Evolutionary conservation across 1,284 basidiomycete species (phyloP).

Genomic region (Microbotryomycetes sp.): DNA sequence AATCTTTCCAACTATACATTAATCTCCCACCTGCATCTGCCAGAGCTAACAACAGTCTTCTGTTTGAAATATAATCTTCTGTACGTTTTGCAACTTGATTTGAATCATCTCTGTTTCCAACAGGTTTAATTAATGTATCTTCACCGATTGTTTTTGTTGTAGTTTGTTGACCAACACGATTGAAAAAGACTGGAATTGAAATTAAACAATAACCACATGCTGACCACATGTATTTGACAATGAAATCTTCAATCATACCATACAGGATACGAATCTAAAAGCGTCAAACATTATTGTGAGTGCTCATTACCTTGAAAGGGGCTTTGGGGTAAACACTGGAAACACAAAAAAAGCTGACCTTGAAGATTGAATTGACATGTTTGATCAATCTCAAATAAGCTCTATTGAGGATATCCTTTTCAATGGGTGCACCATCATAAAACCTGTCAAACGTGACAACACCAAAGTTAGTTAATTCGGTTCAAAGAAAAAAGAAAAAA

Average conservation of each 20-base stretch:
- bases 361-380: constrained; percentile 89
- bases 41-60: constrained; percentile 82
- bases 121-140: constrained; percentile 11
- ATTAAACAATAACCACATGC: constrained; percentile 60
- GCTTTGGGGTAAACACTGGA: too few species aligned
- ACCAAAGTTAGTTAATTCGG: too few species aligned
- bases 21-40: constrained; percentile 79
- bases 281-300: neutral
- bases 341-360: constrained; percentile 48
- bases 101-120: neutral
- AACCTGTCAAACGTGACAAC: constrained; percentile 64
- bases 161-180: too few species aligned
- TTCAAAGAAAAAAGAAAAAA: too few species aligned
- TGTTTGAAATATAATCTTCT: constrained; percentile 83
- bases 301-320: constrained; percentile 1
- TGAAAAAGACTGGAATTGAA: constrained; percentile 75
- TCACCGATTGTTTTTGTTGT: neutral
- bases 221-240: constrained; percentile 91
- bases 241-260: constrained; percentile 74
- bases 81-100: constrained; percentile 39
- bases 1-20: constrained; percentile 55
- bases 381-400: constrained; percentile 76
- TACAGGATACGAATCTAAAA: constrained; percentile 68
- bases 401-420: constrained; percentile 71
- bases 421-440: constrained; percentile 81